Evolutionary conservation across 176 grass and related monocot genomes (phyloP), one percentile per base, ranked within the genome.

Genomic region (Eleusine indica): DNA sequence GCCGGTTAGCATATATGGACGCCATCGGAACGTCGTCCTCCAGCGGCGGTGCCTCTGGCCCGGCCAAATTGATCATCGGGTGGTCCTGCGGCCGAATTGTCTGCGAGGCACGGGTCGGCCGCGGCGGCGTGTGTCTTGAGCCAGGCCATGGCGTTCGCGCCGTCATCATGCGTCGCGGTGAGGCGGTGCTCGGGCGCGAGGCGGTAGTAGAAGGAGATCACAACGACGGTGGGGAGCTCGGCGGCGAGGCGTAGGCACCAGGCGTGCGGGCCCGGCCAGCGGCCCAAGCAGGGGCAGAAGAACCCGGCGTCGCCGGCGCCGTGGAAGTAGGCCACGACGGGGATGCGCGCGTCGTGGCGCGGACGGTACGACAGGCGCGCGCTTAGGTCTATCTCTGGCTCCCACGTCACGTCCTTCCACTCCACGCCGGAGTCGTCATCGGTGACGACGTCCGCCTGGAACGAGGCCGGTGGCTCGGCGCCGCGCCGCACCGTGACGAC

Each of bases 111-210:
- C 0, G 91, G 88, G 38, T 93, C 25, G 25, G 25, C 25, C 25
- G 25, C 41, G 58, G 86, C 76, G 51, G 1, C 0, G 62, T 70
- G 19, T 71, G 64, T 25, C 25, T 25, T 25, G 21, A 90, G 77
- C 91, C 91, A 93, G 0, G 62, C 0, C 73, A 93, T 28, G 22
- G 87, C 85, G 3, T 15, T 40, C 21, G 78, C 52, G 61, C 78
- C 88, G 58, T 93, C 87, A 1, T 93, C 84, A 42, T 85, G 68
- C 9, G 87, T 76, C 7, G 87, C 80, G 1, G 91, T 87, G 15
- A 92, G 86, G 29, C 74, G 86, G 84, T 97, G 88, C 74, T 97
- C 92, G 0, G 92, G 92, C 15, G 92, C 88, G n/a, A 97, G 88
- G 43, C 92, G 94, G 81, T 92, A 97, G 43, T 97, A 88, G 18